phyloP scores from a whole-genome alignment of 106 monocot genomes.

The Vanilla planifolia region DNA sequence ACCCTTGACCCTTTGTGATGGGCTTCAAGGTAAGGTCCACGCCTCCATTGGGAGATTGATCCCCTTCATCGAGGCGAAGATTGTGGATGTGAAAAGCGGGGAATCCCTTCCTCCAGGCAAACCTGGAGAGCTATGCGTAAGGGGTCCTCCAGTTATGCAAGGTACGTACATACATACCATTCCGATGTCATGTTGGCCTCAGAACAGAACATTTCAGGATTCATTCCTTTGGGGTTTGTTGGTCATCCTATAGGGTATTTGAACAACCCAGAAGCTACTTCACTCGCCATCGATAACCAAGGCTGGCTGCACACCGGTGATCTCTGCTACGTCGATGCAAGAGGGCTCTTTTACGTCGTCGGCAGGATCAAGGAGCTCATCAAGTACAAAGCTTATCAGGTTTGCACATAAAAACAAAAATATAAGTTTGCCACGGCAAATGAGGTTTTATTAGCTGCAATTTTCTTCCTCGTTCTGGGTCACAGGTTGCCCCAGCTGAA shows the following conservation, averaged over 20 bases:
- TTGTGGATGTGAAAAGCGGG: constrained; percentile 31
- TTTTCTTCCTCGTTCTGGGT: neutral
- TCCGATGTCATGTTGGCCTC: too few species aligned
- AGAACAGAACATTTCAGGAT: too few species aligned
- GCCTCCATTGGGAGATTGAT: constrained; percentile 62
- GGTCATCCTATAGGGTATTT: constrained; percentile 36
- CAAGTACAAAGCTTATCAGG: constrained; percentile 91
- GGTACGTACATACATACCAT: too few species aligned
- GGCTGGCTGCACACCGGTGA: constrained; percentile 84
- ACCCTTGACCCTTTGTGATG: constrained; percentile 54
- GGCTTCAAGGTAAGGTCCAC: constrained; percentile 28
- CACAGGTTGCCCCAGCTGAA: constrained; percentile 64
- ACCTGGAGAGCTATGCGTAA: constrained; percentile 43
- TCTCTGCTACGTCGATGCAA: constrained; percentile 55
- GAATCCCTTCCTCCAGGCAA: constrained; percentile 40
- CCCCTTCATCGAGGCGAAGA: constrained; percentile 47
- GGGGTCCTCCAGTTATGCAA: constrained; percentile 52
- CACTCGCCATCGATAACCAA: constrained; percentile 38
- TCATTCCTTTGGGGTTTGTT: neutral
- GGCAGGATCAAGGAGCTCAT: constrained; percentile 84
- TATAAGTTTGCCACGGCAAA: too few species aligned
- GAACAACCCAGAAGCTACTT: constrained; percentile 59
- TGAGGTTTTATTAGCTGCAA: too few species aligned
- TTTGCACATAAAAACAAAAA: constrained; percentile 1
- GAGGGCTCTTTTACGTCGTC: constrained; percentile 55